Base-by-base conservation (phyloP, 257 asterid species). In the Fraxinus cuspidata region DNA sequence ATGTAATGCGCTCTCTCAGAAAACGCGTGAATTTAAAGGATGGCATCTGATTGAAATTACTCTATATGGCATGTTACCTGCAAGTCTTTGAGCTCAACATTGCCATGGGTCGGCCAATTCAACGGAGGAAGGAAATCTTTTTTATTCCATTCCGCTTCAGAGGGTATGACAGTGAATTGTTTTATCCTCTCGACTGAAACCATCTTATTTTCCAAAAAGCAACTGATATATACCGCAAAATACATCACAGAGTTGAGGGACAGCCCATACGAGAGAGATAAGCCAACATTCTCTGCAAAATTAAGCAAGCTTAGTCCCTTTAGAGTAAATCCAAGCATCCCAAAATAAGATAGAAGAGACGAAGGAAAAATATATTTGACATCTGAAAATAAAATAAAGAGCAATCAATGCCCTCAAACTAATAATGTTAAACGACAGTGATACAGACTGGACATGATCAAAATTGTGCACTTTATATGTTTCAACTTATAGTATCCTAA, bases 151-250 rank as follows among this genome's bases (percentile, higher is more conserved):
- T 86, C 90, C 47, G 98, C 99, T 86, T 95, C 99, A 9, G 98
- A 87, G 70, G 90, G 92, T 81, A 95, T 86, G 42, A 82, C 87
- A 0, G 92, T 73, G 88, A 93, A 95, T 79, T 95, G 99, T 74
- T 93, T 95, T 60, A 95, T 87, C 87, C 99, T 93, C 90, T 95
- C 99, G 7, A 95, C 98, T 1, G 97, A 93, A 70, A 95, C 98
- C 99, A 95, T 93, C 83, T 86, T 93, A 77, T 95, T 95, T 79
- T 95, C 99, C 85, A 93, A 64, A 42, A 89, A 84, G 90, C 99
- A 95, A 72, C 99, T 93, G 67, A 84, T 75, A 85, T 87, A 90
- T 71, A 91, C 78, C 34, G 92, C 90, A 83, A 75, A 91, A 85
- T 85, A 95, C 70, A 95, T 86, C 77, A 87, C 89, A 11, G 85